phyloP scores from a whole-genome alignment of 2,329 filamentous ascomycete species.

The Lachnellula cervina region DNA sequence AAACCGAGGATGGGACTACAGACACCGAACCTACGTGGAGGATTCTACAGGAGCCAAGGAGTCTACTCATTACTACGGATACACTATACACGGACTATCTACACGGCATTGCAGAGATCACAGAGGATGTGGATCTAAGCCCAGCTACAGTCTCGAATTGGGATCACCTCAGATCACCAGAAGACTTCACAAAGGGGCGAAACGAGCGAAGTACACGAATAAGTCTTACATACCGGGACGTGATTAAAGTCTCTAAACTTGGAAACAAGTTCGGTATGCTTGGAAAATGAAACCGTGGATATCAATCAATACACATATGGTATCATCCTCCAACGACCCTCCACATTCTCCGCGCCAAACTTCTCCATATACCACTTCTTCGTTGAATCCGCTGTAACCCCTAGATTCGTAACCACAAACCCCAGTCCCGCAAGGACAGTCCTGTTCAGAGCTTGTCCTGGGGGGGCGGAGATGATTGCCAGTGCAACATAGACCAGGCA shows the following conservation, averaged over 20 bases:
- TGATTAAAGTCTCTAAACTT: constrained; percentile 72
- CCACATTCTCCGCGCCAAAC: constrained; percentile 64
- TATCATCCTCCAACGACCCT: constrained; percentile 68
- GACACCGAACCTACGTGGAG: constrained; percentile 46
- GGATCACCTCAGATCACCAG: constrained; percentile 53
- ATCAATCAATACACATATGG: constrained; percentile 55
- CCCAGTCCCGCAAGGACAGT: constrained; percentile 65
- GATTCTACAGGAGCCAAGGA: constrained; percentile 79
- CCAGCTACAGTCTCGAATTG: constrained; percentile 66
- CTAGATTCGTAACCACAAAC: constrained; percentile 77
- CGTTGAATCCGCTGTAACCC: constrained; percentile 73
- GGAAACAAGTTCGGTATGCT: constrained; percentile 61
- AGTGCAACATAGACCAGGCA: constrained; percentile 79
- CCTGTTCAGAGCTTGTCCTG: constrained; percentile 60
- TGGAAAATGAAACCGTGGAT: constrained; percentile 23
- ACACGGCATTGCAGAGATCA: constrained; percentile 67
- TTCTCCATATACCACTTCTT: constrained; percentile 72
- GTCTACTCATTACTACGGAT: constrained; percentile 67
- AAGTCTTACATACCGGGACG: constrained; percentile 80
- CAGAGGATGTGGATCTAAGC: constrained; percentile 61
- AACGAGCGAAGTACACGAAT: constrained; percentile 57
- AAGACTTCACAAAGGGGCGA: constrained; percentile 44
- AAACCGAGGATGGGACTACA: constrained; percentile 55
- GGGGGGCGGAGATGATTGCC: constrained; percentile 67
- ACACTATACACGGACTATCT: constrained; percentile 65